Percentiles rank a stretch among this genome's conserved stretches.
Evolutionary conservation across 2,329 filamentous ascomycete species (phyloP).

Genomic region (Cytospora piceae): DNA sequence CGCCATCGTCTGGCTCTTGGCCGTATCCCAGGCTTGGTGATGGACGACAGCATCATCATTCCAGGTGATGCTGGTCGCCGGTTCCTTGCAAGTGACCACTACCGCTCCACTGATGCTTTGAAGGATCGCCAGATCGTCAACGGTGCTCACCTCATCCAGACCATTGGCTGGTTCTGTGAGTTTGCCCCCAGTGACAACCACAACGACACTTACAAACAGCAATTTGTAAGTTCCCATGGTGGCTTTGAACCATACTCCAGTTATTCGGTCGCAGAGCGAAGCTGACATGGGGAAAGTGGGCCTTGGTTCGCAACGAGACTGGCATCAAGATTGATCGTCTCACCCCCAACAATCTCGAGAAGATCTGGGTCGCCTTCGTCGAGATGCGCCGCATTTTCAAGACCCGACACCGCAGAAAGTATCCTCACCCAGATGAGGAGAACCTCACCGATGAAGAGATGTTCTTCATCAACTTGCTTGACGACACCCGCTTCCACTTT

Average conservation of each 20-base stretch:
- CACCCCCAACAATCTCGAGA: neutral
- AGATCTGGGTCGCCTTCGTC: neutral
- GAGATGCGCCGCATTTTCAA: neutral
- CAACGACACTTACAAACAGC: neutral
- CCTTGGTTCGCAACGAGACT: neutral
- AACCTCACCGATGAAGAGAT: neutral
- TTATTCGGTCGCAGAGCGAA: too few species aligned
- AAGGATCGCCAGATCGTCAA: neutral
- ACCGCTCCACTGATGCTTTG: neutral
- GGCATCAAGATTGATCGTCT: neutral
- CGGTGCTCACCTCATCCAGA: neutral
- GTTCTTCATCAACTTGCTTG: neutral
- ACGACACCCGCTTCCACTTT: neutral
- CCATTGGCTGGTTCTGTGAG: neutral
- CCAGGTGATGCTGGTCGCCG: neutral
- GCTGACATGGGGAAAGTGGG: neutral
- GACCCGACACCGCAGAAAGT: neutral
- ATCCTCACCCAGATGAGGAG: neutral
- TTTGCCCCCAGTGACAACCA: neutral
- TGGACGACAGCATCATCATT: neutral
- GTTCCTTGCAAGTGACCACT: neutral
- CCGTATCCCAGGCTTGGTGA: neutral
- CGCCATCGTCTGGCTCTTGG: neutral
- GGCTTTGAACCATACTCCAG: too few species aligned
- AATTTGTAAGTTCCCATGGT: neutral